These are phyloP conservation scores for Leccinum ochraceum DNA, from an alignment of 768 basidiomycete genomes.

Conservation along the genomic window DNA sequence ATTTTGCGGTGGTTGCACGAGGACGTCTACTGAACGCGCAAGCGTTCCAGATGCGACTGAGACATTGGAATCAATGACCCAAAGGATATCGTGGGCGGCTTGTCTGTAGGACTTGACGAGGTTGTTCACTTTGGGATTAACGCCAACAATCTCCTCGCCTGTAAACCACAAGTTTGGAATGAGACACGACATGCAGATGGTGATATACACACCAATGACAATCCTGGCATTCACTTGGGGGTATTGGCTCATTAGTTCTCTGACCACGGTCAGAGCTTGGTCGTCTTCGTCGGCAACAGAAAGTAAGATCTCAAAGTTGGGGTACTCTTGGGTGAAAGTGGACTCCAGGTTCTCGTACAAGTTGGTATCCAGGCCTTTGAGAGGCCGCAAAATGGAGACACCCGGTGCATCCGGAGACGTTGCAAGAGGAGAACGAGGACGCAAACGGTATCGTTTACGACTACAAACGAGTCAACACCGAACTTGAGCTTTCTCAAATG, in stretches of 20 bases:
- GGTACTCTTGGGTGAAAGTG: slow-evolving; percentile 89
- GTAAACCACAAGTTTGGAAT: slow-evolving; percentile 4
- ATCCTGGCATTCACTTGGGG: slow-evolving; percentile 71
- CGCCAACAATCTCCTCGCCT: slow-evolving; percentile 85
- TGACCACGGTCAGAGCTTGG: slow-evolving; percentile 83
- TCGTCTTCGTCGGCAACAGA: slow-evolving; percentile 89
- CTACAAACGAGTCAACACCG: slow-evolving; percentile 41
- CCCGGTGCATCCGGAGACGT: slow-evolving; percentile 67
- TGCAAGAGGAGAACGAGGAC: slow-evolving; percentile 61
- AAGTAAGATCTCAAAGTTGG: slow-evolving; percentile 88
- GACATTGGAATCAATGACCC: slow-evolving; percentile 98
- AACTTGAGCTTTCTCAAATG: not conserved
- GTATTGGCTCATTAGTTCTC: slow-evolving; percentile 75
- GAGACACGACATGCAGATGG: not conserved
- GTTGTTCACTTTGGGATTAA: slow-evolving; percentile 98
- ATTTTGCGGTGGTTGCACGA: slow-evolving; percentile 44
- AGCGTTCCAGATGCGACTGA: slow-evolving; percentile 76
- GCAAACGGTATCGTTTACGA: slow-evolving; percentile 70
- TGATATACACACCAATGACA: slow-evolving; percentile 62
- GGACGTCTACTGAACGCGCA: slow-evolving; percentile 79
- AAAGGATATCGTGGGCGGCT: slow-evolving; percentile 87
- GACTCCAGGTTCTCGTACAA: slow-evolving; percentile 96
- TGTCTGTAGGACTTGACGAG: slow-evolving; percentile 79
- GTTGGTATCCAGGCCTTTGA: slow-evolving; percentile 94
- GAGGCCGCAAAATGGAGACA: slow-evolving; percentile 90